Percentiles rank a stretch among this genome's conserved stretches.
Evolutionary conservation across 2,329 filamentous ascomycete species (phyloP).

Genomic region (Raffaelea albimanens): DNA sequence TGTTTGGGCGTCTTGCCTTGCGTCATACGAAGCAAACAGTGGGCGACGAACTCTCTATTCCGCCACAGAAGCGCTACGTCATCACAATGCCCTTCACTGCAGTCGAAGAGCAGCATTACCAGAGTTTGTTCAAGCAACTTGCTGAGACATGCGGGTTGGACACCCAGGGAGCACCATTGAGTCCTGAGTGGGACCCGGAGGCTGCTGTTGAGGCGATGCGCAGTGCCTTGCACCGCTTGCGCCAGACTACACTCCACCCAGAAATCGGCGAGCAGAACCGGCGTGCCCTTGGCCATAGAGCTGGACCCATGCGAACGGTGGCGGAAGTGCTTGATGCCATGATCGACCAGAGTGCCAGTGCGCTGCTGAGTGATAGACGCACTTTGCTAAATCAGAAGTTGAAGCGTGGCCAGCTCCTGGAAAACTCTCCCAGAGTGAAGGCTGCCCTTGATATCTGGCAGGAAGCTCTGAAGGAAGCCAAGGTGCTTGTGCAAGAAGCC

Average conservation of each 20-base stretch:
- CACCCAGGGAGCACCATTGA: constrained; percentile 50
- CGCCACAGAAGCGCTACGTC: constrained; percentile 74
- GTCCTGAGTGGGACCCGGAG: constrained; percentile 55
- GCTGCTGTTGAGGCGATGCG: constrained; percentile 62
- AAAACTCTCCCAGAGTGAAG: constrained; percentile 59
- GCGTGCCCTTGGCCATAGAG: constrained; percentile 50
- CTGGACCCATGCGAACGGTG: constrained; percentile 67
- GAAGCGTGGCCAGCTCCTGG: constrained; percentile 65
- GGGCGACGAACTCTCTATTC: constrained; percentile 67
- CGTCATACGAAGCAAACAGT: constrained; percentile 80
- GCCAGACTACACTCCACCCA: constrained; percentile 53
- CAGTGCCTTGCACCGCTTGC: constrained; percentile 56
- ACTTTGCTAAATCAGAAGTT: constrained; percentile 54
- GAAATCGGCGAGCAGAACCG: constrained; percentile 64
- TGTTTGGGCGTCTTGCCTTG: constrained; percentile 66
- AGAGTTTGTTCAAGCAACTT: constrained; percentile 66
- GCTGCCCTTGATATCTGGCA: constrained; percentile 65
- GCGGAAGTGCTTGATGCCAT: constrained; percentile 82
- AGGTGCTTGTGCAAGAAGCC: constrained; percentile 50
- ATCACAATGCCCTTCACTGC: constrained; percentile 85
- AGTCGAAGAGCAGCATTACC: constrained; percentile 85
- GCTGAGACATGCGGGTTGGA: constrained; percentile 59
- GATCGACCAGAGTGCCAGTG: constrained; percentile 73
- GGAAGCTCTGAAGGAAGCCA: constrained; percentile 39
- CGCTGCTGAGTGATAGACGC: constrained; percentile 60